Evolutionary conservation across 768 basidiomycete species (phyloP), one percentile per base, ranked within the genome.

Genomic region (Lactifluus rugatus): DNA sequence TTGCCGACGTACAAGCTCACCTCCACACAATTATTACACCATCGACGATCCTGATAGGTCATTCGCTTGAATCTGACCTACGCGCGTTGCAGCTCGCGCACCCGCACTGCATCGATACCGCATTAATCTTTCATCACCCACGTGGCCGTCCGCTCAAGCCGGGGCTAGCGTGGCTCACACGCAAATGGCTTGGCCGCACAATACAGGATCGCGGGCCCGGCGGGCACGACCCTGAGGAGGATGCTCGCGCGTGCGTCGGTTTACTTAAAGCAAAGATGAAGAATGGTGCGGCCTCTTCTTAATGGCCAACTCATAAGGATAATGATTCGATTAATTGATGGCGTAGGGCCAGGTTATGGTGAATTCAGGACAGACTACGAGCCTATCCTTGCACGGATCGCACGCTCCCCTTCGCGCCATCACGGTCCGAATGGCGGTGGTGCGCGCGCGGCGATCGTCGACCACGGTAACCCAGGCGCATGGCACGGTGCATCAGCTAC

Each of bases 21-120:
- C 68, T 95, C 31, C 72, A 90, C 51, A 71, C 76, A 7, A 70
- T 89, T 25, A 79, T 90, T 0, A 75, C 71, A 57, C 82, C 73
- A 0, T 85, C 81, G 0, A 83, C 87, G 16, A 87, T 96, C 66
- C 84, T 99, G 21, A 74, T 97, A 16, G 95, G 95, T 0, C 95
- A 99, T 69, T 97, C 93, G 5, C 83, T 98, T 51, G 94, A 97
- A 74, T 93, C 89, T 16, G 95, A 99, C 67, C 79, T 99, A 32
- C 82, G 81, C 64, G 91, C 92, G 0, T 81, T 99, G 60, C 90
- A 89, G 64, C 79, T 95, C 36, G 81, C 83, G 62, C 93, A 97
- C 66, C 83, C 93, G 0, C 74, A 80, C 51, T 92, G 92, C 67
- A 89, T 97, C 66, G 95, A 99, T 68, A 97, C 95, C 2, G 89